Evolutionary conservation across 108 stramenopile genomes (phyloP), one percentile per base, ranked within the genome.

Genomic region (Fragilaria crotonensis): DNA sequence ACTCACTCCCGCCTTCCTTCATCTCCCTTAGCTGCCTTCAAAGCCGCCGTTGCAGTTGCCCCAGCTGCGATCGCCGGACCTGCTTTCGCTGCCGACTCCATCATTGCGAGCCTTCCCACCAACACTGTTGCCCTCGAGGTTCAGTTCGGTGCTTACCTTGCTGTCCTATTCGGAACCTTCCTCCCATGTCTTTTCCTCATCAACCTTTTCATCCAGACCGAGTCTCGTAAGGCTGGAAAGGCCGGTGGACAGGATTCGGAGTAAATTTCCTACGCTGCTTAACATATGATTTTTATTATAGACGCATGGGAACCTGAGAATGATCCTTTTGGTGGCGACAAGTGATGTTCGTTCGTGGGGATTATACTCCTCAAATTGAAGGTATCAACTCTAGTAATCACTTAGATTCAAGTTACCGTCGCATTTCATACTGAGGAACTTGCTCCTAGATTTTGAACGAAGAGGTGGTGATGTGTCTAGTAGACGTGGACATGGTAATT

Each of bases 81-180:
- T 48, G 85, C 85, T 45, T 87, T 89, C 70, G 91, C 91, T 49
- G 61, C 88, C 59, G 86, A 92, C 71, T 87, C 85, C 55, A 77
- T 91, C 66, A 63, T 91, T 45, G 83, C 73, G 46, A 64, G 70
- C 30, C 79, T 93, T 51, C 91, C 91, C 45, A 79, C 87, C 61
- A 80, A 84, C 57, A 78, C 85, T 36, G 58, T 93, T 51, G 72
- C 87, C 64, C 80, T 89, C 64, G 84, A 93, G 73, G 91, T 93
- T 73, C 85, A 87, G 64, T 89, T 89, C 74, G 91, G 91, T 64
- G 95, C 95, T 33, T 95, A 91, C 81, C 76, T 95, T 66, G 95
- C 95, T 54, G 90, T 95, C 19, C 81, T 93, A 65, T 70, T 95
- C 19, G 95, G 95, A 74, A 93, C 91, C 33, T 89, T 95, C 75